Evolutionary conservation across 2,329 filamentous ascomycete species (phyloP), one percentile per base, ranked within the genome.

Genomic region (Paracorniculantispora psalliotae): DNA sequence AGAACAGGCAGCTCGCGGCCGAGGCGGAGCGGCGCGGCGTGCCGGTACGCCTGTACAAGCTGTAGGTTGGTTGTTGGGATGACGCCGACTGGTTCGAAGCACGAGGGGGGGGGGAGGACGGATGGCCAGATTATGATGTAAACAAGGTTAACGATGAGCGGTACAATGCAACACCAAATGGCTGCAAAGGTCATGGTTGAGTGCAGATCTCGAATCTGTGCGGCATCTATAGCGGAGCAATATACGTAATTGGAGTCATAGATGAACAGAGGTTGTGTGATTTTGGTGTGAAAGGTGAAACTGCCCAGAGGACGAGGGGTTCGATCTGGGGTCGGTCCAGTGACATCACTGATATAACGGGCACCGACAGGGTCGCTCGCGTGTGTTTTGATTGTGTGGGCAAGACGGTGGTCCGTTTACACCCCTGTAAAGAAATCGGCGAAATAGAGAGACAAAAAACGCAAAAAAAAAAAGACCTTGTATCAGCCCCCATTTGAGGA

Each of bases 11-110:
- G 60, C 57, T 80, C 47, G 25, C 69, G 39, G 67, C 61, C 15
- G 71, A 69, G 44, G 68, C 69, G 0, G 63, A 65, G 61, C 65
- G 63, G 3, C 63, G 71, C 1, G 72, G 71, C 4, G 68, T 69
- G 21, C 69, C 71, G 23, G 68, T 71, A 50, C 69, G 76, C 57
- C 63, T 77, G 39, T 80, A 75, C 63, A 79, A 76, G 65, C 63
- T 77, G 53, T 77, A 60, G 12, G 23, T 43, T 28, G 6, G 4
- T 12, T 33, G 25, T n/a, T 65, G 51, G 9, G 28, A 30, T 19
- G 19, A 17, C n/a, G n/a, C n/a, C n/a, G n/a, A n/a, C n/a, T n/a
- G n/a, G n/a, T n/a, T n/a, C n/a, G n/a, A n/a, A n/a, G n/a, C n/a
- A n/a, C n/a, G n/a, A n/a, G n/a, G n/a, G n/a, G n/a, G n/a, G n/a